phyloP scores from a whole-genome alignment of 139 green algal genomes.

The Coccomyxa sp. region DNA sequence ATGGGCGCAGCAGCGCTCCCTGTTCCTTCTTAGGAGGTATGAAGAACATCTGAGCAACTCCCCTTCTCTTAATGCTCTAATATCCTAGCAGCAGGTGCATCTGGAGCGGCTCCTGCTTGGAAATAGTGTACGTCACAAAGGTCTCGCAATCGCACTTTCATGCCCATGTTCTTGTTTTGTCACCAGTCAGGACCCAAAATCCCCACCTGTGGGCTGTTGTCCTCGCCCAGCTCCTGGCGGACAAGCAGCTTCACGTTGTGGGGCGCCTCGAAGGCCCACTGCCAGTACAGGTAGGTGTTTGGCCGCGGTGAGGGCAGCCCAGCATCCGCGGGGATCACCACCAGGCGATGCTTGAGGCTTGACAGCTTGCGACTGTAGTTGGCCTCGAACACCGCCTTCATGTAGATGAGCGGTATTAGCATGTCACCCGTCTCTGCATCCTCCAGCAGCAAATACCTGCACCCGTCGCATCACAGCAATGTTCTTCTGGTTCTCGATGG shows the following conservation, averaged over 20 bases:
- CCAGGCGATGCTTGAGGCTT: slow-evolving; percentile 41
- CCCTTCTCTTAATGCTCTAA: too few species aligned
- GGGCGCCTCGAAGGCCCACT: slow-evolving; percentile 55
- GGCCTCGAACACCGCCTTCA: slow-evolving; percentile 45
- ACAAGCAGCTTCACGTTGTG: slow-evolving; percentile 41
- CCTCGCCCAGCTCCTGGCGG: slow-evolving; percentile 37
- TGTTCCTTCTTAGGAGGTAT: too few species aligned
- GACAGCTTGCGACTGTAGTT: slow-evolving; percentile 62
- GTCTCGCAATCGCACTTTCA: too few species aligned
- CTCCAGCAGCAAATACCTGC: slow-evolving; percentile 51
- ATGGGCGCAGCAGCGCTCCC: too few species aligned
- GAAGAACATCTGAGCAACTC: too few species aligned
- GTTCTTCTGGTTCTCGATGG: not conserved
- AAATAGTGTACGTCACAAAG: too few species aligned
- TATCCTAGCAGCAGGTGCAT: too few species aligned
- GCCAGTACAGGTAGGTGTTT: slow-evolving; percentile 39
- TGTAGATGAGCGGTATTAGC: slow-evolving; percentile 60
- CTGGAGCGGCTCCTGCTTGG: too few species aligned
- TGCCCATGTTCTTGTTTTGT: too few species aligned
- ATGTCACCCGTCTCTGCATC: slow-evolving; percentile 59
- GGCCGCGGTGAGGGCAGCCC: too few species aligned
- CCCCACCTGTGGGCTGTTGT: slow-evolving; percentile 27
- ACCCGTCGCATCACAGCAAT: too few species aligned
- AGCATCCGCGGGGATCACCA: slow-evolving; percentile 8
- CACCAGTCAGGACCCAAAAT: too few species aligned